Conservation (phyloP, 768 basidiomycete genomes). For the Gyrodon lividus region DNA sequence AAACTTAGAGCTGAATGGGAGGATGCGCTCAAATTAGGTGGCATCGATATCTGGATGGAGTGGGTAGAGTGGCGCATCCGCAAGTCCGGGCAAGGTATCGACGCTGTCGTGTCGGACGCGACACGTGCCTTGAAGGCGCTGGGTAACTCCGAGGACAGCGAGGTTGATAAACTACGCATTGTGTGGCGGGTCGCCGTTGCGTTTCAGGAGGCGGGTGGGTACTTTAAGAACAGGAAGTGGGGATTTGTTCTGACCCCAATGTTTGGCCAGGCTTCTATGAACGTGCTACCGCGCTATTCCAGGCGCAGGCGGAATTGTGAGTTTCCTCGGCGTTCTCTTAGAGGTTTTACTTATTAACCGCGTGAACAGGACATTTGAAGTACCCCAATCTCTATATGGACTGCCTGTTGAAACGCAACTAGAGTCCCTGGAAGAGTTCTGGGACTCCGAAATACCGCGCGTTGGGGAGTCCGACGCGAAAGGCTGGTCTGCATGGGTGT, state of each 20-base stretch:
- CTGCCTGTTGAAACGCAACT: conserved; percentile 49
- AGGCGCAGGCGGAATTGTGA: conserved; percentile 83
- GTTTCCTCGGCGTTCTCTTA: conserved; percentile 20
- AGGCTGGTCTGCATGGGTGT: conserved; percentile 70
- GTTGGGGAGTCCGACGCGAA: conserved; percentile 62
- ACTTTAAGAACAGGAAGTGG: conserved; percentile 2
- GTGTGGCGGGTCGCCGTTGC: conserved; percentile 71
- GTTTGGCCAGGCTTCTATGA: conserved; percentile 60
- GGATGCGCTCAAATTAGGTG: conserved; percentile 50
- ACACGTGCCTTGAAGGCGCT: conserved; percentile 46
- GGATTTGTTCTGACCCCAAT: conserved; percentile 2
- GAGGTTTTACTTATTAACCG: conserved; percentile 7
- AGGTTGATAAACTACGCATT: conserved; percentile 54
- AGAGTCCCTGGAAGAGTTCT: conserved; percentile 71
- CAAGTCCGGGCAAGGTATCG: conserved; percentile 44
- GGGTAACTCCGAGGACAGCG: conserved; percentile 40
- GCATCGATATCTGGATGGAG: conserved; percentile 66
- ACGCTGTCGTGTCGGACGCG: conserved; percentile 53
- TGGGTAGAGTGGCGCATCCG: conserved; percentile 79
- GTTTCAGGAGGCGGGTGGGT: conserved; percentile 64
- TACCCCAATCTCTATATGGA: conserved; percentile 45
- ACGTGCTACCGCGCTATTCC: conserved; percentile 73
- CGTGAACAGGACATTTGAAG: conserved; percentile 52
- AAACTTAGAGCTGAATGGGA: conserved; percentile 70
- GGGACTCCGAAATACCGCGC: conserved; percentile 83